phyloP scores from a whole-genome alignment of 2,329 filamentous ascomycete species.

The Claviceps cyperi region DNA sequence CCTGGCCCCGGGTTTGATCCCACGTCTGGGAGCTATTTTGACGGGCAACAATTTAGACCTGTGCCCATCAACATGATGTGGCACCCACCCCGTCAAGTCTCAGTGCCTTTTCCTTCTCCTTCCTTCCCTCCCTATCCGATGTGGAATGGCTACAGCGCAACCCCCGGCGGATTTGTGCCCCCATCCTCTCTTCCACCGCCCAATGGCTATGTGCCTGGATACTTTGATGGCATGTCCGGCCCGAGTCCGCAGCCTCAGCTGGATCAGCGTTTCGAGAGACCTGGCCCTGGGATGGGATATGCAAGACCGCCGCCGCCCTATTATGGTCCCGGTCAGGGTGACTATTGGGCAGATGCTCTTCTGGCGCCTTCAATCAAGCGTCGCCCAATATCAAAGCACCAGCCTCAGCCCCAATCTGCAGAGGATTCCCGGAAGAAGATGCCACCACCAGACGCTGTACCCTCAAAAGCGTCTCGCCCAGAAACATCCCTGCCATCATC shows the following conservation, averaged over 20 bases:
- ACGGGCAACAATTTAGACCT: slow-evolving; percentile 15
- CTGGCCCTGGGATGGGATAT: slow-evolving; percentile 27
- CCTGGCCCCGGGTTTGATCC: slow-evolving; percentile 20
- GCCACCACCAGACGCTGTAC: slow-evolving; percentile 30
- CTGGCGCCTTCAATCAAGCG: slow-evolving; percentile 19
- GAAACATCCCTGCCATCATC: slow-evolving; percentile 17
- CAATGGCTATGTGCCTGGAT: slow-evolving; percentile 14
- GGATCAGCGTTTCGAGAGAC: slow-evolving; percentile 21
- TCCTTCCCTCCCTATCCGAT: slow-evolving; percentile 19
- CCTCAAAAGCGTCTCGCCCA: slow-evolving; percentile 15
- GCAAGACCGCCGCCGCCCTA: slow-evolving; percentile 6
- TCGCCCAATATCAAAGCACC: slow-evolving; percentile 13
- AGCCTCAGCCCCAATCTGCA: slow-evolving; percentile 25
- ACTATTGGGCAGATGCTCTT: slow-evolving; percentile 27
- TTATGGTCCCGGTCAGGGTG: slow-evolving; percentile 4
- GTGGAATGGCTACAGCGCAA: slow-evolving; percentile 11
- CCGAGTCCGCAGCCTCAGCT: slow-evolving; percentile 10
- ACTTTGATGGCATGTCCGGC: slow-evolving; percentile 13
- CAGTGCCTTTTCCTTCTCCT: slow-evolving; percentile 12
- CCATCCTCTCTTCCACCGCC: slow-evolving; percentile 17
- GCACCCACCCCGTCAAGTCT: slow-evolving; percentile 13
- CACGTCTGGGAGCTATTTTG: slow-evolving; percentile 23
- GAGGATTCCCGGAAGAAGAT: slow-evolving; percentile 32
- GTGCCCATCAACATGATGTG: slow-evolving; percentile 12
- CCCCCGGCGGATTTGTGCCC: slow-evolving; percentile 12